phyloP scores from a whole-genome alignment of 2,329 filamentous ascomycete species.

The Xylariaceae sp. region DNA sequence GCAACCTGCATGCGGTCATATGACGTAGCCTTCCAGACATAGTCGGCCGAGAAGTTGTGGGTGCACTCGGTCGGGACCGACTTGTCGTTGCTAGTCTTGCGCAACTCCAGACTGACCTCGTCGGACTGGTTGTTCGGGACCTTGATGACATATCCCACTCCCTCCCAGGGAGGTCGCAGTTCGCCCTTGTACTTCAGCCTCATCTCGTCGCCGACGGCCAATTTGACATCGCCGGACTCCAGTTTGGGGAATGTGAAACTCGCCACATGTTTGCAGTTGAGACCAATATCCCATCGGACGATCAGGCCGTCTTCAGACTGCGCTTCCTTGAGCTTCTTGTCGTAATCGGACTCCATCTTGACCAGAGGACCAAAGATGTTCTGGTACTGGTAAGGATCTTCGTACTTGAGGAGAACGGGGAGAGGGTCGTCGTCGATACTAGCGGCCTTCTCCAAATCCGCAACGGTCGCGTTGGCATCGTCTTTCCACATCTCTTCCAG shows the following conservation, averaged over 20 bases:
- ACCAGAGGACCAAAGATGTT: conserved; percentile 97
- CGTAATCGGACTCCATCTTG: conserved; percentile 98
- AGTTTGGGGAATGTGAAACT: conserved; percentile 96
- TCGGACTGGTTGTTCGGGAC: conserved; percentile 99
- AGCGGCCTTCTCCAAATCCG: conserved; percentile 84
- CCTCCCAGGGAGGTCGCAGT: conserved; percentile 87
- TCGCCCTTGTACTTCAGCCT: conserved; percentile 94
- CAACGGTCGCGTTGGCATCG: conserved; percentile 79
- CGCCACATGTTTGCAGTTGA: conserved; percentile 96
- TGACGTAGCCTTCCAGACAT: conserved; percentile 98
- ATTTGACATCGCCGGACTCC: conserved; percentile 93
- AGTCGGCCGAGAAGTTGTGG: conserved; percentile 96
- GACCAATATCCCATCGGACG: conserved; percentile 88
- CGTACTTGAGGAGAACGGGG: conserved; percentile 87
- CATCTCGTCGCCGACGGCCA: conserved; percentile 98
- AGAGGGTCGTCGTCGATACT: conserved; percentile 93
- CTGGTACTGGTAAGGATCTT: conserved; percentile 97
- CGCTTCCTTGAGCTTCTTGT: conserved; percentile 96
- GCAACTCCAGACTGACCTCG: conserved; percentile 90
- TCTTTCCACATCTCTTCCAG: conserved; percentile 99
- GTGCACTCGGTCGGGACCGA: conserved; percentile 93
- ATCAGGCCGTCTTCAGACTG: conserved; percentile 95
- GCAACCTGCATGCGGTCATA: conserved; percentile 99
- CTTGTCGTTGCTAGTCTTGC: conserved; percentile 93
- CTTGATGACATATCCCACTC: conserved; percentile 97